A percentile compares a stretch with the other conserved stretches of the same genome.
These are phyloP conservation scores for Microcera coccophila DNA, from an alignment of 2,329 filamentous ascomycete genomes.

Conservation along the genomic window DNA sequence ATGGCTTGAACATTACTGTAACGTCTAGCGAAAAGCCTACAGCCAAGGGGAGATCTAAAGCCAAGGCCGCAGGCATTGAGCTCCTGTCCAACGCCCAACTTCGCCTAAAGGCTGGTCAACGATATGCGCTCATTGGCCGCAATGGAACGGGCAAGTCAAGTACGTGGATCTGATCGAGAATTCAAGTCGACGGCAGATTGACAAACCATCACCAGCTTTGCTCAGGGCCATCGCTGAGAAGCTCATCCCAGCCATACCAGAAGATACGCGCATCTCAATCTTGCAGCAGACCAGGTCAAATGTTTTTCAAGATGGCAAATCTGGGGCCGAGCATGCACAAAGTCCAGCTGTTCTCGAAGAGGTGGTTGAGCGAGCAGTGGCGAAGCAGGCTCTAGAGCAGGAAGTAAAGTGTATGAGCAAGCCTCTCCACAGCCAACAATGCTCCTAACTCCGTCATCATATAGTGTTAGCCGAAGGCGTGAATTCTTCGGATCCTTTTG, in stretches of 20 bases:
- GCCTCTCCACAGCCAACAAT: neutral
- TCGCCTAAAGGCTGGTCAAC: constrained; percentile 65
- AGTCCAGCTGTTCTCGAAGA: constrained; percentile 57
- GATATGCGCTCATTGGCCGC: constrained; percentile 74
- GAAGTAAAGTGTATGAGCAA: constrained; percentile 54
- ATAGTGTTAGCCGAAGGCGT: constrained; percentile 57
- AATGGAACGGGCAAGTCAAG: constrained; percentile 84
- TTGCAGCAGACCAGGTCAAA: constrained; percentile 59
- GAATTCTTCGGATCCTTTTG: constrained; percentile 52
- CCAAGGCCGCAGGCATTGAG: constrained; percentile 52
- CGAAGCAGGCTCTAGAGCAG: constrained; percentile 53
- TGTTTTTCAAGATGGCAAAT: constrained; percentile 29
- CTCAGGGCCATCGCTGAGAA: constrained; percentile 73
- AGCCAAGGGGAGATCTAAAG: constrained; percentile 49
- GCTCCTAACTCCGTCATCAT: constrained; percentile 14
- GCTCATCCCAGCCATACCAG: constrained; percentile 70
- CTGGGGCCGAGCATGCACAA: constrained; percentile 4
- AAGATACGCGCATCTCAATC: constrained; percentile 61
- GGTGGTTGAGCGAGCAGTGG: constrained; percentile 59
- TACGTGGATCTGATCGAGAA: constrained; percentile 32
- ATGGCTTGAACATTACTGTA: constrained; percentile 68
- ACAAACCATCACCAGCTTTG: constrained; percentile 48
- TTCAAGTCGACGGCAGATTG: neutral
- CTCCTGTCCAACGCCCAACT: constrained; percentile 67
- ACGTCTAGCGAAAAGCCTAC: constrained; percentile 42